Evolutionary conservation across 495 filamentous ascomycete species (phyloP).

Genomic region (Bombardia bombarda): DNA sequence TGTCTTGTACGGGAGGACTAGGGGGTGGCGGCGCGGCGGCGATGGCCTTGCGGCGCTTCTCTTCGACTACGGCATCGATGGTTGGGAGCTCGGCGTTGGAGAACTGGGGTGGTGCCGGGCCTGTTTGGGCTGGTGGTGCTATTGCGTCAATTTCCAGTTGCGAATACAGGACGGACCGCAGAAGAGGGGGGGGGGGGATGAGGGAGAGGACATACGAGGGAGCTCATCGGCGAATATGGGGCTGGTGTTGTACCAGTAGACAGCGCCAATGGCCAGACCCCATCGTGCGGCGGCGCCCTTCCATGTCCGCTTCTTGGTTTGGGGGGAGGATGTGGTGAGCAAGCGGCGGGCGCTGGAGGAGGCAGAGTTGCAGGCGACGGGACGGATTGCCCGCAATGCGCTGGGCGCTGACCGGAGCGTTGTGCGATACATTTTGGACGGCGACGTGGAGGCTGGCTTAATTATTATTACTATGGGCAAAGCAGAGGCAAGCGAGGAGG

Average conservation of each 20-base stretch:
- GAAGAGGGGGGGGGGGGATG: too few species aligned
- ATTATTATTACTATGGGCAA: conserved; percentile 5
- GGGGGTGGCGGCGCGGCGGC: conserved; percentile 11
- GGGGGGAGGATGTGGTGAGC: conserved; percentile 61
- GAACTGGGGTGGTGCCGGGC: conserved; percentile 30
- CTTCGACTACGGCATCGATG: conserved; percentile 41
- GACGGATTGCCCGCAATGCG: conserved; percentile 32
- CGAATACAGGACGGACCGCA: too few species aligned
- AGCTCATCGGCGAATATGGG: conserved; percentile 78
- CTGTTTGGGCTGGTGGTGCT: conserved; percentile 16
- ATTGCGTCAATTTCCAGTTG: too few species aligned
- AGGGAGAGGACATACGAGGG: conserved; percentile 46
- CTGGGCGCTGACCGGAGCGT: conserved; percentile 50
- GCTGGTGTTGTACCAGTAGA: conserved; percentile 93
- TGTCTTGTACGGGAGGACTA: conserved; percentile 14
- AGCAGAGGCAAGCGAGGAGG: conserved; percentile 2
- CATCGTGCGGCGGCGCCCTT: conserved; percentile 67
- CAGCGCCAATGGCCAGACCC: conserved; percentile 64
- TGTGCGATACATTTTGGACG: conserved; percentile 51
- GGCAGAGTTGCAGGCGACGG: conserved; percentile 10
- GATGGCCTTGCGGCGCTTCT: conserved; percentile 39
- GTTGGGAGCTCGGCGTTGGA: conserved; percentile 40
- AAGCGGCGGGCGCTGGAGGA: conserved; percentile 46
- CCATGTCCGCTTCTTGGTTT: conserved; percentile 66
- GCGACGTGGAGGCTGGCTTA: conserved; percentile 2